Evolutionary conservation across 2,329 filamentous ascomycete species (phyloP).

Genomic region (Pseudocercospora pini-densiflorae): DNA sequence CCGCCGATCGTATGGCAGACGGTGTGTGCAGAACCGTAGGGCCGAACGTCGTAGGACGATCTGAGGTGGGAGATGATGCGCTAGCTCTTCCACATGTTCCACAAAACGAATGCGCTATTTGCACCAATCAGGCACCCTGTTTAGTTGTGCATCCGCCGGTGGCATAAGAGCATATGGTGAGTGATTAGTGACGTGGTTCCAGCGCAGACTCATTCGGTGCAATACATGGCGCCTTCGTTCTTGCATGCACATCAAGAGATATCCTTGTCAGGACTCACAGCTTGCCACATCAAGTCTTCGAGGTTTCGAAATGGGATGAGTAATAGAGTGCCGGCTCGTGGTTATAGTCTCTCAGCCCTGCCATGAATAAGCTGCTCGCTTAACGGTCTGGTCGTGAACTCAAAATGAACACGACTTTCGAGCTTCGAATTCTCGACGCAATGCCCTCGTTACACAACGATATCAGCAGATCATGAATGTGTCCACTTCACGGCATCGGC

Average conservation of each 20-base stretch:
- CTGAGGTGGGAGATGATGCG: neutral
- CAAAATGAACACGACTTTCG: neutral
- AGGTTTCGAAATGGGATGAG: neutral
- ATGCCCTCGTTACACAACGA: neutral
- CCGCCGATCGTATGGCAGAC: neutral
- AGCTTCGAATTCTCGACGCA: neutral
- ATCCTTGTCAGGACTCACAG: neutral
- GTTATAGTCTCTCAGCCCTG: neutral
- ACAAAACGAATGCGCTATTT: neutral
- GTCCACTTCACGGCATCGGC: neutral
- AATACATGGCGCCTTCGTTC: too few species aligned
- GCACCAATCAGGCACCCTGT: neutral
- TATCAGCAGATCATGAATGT: neutral
- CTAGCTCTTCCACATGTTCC: neutral
- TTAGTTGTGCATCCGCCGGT: neutral
- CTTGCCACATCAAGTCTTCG: neutral
- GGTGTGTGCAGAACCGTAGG: neutral
- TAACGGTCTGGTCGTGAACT: neutral
- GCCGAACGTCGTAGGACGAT: neutral
- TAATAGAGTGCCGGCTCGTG: conserved; percentile 1
- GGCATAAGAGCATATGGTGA: neutral
- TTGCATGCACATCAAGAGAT: neutral
- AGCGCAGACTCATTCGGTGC: too few species aligned
- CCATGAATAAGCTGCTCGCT: neutral
- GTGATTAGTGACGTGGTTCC: neutral